A percentile compares a stretch with the other conserved stretches of the same genome.
phyloP scores from a whole-genome alignment of 192 early-diverging fungal species.

The Piromyces finnis region DNA sequence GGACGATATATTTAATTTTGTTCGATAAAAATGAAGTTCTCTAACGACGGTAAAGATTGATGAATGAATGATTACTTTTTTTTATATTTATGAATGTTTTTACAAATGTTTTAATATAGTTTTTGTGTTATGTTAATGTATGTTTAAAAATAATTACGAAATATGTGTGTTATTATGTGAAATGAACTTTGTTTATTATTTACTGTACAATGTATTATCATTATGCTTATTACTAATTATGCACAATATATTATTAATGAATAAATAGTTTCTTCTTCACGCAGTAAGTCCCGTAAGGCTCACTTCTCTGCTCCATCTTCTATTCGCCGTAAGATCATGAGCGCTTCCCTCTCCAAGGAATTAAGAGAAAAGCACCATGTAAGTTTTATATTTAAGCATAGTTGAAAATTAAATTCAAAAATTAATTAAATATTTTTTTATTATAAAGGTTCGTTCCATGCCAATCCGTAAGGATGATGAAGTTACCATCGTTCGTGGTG shows the following conservation, averaged over 20 bases:
- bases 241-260: too few species aligned
- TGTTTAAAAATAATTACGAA: too few species aligned
- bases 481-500: slow-evolving; percentile 86
- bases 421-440: too few species aligned
- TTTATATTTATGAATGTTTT: not conserved
- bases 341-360: slow-evolving; percentile 92
- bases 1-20: not conserved
- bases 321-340: slow-evolving; percentile 92
- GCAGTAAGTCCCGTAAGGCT: slow-evolving; percentile 89
- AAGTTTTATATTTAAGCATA: too few species aligned
- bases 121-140: too few species aligned
- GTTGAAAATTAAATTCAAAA: too few species aligned
- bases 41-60: not conserved
- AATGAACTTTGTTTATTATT: too few species aligned
- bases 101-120: too few species aligned
- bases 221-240: too few species aligned
- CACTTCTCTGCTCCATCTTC: slow-evolving; percentile 95
- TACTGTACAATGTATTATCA: too few species aligned
- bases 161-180: too few species aligned
- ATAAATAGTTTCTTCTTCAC: slow-evolving; percentile 57
- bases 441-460: slow-evolving; percentile 69
- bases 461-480: slow-evolving; percentile 97
- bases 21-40: not conserved
- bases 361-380: slow-evolving; percentile 91
- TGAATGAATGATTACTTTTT: not conserved